These are phyloP conservation scores for Cenchrus americanus DNA, from an alignment of 176 grass and related monocot genomes.

Conservation along the genomic window DNA sequence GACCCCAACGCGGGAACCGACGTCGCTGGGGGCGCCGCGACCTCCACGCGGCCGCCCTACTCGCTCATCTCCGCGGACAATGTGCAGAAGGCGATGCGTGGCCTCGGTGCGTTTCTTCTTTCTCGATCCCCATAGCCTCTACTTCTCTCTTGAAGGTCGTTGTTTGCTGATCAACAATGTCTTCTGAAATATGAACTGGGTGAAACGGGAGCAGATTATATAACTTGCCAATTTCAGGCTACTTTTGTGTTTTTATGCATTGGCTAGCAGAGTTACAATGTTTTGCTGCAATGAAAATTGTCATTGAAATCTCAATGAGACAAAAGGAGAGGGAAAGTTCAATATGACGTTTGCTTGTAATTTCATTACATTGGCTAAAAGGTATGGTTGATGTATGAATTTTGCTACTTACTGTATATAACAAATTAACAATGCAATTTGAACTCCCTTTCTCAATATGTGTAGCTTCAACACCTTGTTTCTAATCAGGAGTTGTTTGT, in stretches of 20 bases:
- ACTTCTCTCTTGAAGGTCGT: neutral
- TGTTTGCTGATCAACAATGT: neutral
- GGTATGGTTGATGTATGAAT: neutral
- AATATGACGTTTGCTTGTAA: neutral
- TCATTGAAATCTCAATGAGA: neutral
- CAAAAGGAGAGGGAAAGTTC: no score
- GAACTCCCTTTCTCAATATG: neutral
- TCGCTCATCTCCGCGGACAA: constrained; percentile 80
- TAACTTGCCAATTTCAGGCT: neutral
- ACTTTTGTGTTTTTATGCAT: neutral
- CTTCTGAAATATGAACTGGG: neutral
- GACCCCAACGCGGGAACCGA: constrained; percentile 25
- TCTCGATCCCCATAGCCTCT: neutral
- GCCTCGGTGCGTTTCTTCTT: constrained; percentile 63
- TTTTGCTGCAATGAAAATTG: neutral
- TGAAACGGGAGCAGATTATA: neutral
- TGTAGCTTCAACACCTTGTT: neutral
- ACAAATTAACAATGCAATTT: neutral
- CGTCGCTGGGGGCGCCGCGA: constrained; percentile 41
- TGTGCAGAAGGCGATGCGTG: constrained; percentile 87
- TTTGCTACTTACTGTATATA: neutral
- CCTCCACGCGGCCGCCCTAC: constrained; percentile 52
- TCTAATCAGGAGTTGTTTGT: neutral
- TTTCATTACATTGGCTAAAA: neutral
- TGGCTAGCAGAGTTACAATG: neutral